Evolutionary conservation across 257 asterid species (phyloP).

Genomic region (Echites panduratus): DNA sequence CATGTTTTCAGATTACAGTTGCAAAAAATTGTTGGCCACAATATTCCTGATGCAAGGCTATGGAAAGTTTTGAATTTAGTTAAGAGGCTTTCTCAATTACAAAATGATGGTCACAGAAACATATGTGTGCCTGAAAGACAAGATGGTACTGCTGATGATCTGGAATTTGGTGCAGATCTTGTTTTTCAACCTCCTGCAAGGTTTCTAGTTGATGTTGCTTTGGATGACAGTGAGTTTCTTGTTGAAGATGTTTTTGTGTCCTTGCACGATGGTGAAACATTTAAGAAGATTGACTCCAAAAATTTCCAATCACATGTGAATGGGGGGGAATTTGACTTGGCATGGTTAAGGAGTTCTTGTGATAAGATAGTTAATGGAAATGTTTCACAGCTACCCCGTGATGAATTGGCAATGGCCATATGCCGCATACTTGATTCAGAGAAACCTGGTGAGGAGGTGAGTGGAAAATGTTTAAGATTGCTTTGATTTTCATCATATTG

Average conservation of each 20-base stretch:
- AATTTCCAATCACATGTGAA: slow-evolving; percentile 26
- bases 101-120: slow-evolving; percentile 37
- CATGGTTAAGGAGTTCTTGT: slow-evolving; percentile 84
- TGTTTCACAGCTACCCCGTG: slow-evolving; percentile 80
- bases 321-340: slow-evolving; percentile 59
- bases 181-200: slow-evolving; percentile 71
- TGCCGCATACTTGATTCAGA: slow-evolving; percentile 92
- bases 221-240: slow-evolving; percentile 45
- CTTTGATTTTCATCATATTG: slow-evolving; percentile 4
- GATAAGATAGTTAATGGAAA: slow-evolving; percentile 61
- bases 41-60: slow-evolving; percentile 43
- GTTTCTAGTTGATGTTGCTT: slow-evolving; percentile 57
- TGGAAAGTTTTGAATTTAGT: slow-evolving; percentile 56
- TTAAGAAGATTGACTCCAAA: slow-evolving; percentile 30
- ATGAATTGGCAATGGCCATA: slow-evolving; percentile 94
- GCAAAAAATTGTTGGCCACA: slow-evolving; percentile 67
- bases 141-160: slow-evolving; percentile 38
- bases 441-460: slow-evolving; percentile 96
- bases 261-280: slow-evolving; percentile 37
- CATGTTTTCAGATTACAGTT: slow-evolving; percentile 53
- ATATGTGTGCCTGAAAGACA: slow-evolving; percentile 27
- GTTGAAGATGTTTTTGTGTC: slow-evolving; percentile 40
- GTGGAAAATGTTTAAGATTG: slow-evolving; percentile 7
- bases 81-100: slow-evolving; percentile 56
- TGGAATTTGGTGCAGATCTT: slow-evolving; percentile 88